phyloP scores from a whole-genome alignment of 805 yeast species.

The Suhomyces tanzawaensis region DNA sequence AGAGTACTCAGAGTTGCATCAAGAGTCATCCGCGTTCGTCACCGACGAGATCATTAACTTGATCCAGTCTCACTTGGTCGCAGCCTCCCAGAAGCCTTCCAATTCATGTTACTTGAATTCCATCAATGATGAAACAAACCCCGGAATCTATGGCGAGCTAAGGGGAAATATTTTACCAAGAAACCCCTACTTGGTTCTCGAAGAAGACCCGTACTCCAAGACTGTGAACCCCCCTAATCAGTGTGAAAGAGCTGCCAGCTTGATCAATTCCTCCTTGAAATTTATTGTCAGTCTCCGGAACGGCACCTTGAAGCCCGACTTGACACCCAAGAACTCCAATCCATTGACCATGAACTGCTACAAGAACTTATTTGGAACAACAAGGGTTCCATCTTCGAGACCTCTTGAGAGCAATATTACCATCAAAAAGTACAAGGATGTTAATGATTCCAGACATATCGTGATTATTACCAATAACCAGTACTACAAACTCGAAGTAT shows the following conservation, averaged over 20 bases:
- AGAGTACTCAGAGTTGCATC: conserved; percentile 46
- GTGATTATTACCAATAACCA: conserved; percentile 50
- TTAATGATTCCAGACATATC: conserved; percentile 47
- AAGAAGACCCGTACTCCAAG: conserved; percentile 66
- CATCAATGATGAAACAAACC: conserved; percentile 47
- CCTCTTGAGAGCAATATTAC: conserved; percentile 28
- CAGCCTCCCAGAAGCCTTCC: conserved; percentile 44
- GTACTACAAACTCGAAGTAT: conserved; percentile 48
- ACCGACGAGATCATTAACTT: conserved; percentile 39
- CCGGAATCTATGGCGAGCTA: conserved; percentile 61
- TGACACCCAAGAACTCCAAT: conserved; percentile 46
- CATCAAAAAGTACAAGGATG: conserved; percentile 30
- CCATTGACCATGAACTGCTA: conserved; percentile 70
- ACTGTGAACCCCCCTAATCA: conserved; percentile 61
- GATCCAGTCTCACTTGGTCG: conserved; percentile 53
- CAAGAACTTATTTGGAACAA: conserved; percentile 64
- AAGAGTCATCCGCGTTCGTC: conserved; percentile 45
- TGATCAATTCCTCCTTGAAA: conserved; percentile 64
- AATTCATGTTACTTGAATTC: conserved; percentile 53
- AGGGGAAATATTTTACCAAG: conserved; percentile 70
- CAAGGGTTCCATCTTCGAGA: conserved; percentile 44
- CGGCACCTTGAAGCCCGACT: conserved; percentile 55
- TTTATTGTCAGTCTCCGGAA: conserved; percentile 59
- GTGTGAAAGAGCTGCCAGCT: conserved; percentile 62
- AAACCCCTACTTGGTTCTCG: conserved; percentile 71